These are phyloP conservation scores for Backusella sp. DNA, from an alignment of 192 early-diverging fungal genomes.

Conservation along the genomic window DNA sequence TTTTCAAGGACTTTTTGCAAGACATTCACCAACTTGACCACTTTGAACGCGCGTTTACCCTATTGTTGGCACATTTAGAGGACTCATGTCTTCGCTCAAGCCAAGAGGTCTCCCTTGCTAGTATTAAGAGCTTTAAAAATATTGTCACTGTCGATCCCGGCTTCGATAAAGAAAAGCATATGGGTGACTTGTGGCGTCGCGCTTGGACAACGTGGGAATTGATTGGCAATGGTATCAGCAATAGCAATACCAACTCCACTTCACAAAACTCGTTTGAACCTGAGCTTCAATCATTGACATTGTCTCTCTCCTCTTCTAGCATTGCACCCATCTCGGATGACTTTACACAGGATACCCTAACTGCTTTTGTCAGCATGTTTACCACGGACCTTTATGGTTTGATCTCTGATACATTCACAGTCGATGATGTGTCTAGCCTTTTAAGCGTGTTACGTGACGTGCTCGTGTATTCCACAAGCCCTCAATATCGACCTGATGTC, in stretches of 20 bases:
- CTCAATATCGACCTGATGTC: slow-evolving; percentile 54
- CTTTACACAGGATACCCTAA: slow-evolving; percentile 76
- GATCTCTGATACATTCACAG: slow-evolving; percentile 47
- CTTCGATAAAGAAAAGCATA: slow-evolving; percentile 12
- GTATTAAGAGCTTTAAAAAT: slow-evolving; percentile 65
- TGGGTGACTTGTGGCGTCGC: slow-evolving; percentile 55
- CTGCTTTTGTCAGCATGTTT: slow-evolving; percentile 60
- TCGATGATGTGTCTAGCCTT: slow-evolving; percentile 54
- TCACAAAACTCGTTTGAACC: not conserved
- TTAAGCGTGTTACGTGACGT: slow-evolving; percentile 51
- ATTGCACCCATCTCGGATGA: slow-evolving; percentile 29
- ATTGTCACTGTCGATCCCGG: slow-evolving; percentile 54
- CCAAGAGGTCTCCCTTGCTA: slow-evolving; percentile 76
- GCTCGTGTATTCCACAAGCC: slow-evolving; percentile 62
- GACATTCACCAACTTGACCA: slow-evolving; percentile 58
- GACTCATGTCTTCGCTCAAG: slow-evolving; percentile 62
- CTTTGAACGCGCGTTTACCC: slow-evolving; percentile 67
- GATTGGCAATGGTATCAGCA: slow-evolving; percentile 67
- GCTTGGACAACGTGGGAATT: slow-evolving; percentile 70
- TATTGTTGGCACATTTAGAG: slow-evolving; percentile 74
- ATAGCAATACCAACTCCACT: not conserved
- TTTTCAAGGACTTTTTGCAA: slow-evolving; percentile 64
- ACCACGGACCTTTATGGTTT: slow-evolving; percentile 55
- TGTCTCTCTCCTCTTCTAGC: slow-evolving; percentile 21
- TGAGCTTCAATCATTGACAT: slow-evolving; percentile 28